A percentile compares a stretch with the other conserved stretches of the same genome.
Evolutionary conservation across 257 asterid species (phyloP).

Genomic region (Solanum neorickii): DNA sequence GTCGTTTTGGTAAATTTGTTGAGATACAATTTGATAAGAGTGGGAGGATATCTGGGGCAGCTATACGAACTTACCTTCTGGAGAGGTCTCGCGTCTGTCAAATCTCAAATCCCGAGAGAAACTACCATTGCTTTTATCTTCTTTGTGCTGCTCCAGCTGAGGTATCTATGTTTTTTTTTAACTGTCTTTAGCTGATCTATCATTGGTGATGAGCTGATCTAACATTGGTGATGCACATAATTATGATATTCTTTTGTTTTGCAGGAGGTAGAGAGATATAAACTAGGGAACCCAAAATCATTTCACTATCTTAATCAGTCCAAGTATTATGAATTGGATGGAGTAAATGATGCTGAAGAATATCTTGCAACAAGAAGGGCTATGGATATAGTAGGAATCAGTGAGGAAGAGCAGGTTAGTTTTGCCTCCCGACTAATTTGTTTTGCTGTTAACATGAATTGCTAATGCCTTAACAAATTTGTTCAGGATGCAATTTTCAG

Average conservation of each 20-base stretch:
- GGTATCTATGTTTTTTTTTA: conserved; percentile 23
- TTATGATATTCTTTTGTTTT: background rate
- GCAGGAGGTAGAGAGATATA: conserved; percentile 80
- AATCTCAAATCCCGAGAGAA: conserved; percentile 90
- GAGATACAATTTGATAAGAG: conserved; percentile 95
- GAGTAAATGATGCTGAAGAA: conserved; percentile 82
- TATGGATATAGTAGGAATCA: conserved; percentile 97
- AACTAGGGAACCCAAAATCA: conserved; percentile 61
- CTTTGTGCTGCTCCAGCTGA: conserved; percentile 96
- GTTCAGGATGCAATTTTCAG: conserved; percentile 87
- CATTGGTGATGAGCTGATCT: background rate
- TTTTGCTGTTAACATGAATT: conserved; percentile 3
- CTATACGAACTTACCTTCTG: conserved; percentile 89
- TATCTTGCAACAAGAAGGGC: conserved; percentile 96
- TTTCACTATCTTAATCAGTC: conserved; percentile 93
- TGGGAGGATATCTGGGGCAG: conserved; percentile 99
- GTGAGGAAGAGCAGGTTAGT: conserved; percentile 90
- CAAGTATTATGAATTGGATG: conserved; percentile 70
- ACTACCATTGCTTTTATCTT: conserved; percentile 97
- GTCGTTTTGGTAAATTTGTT: conserved; percentile 99
- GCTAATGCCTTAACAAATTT: conserved; percentile 5
- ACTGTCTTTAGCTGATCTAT: background rate
- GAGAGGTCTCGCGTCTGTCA: conserved; percentile 99
- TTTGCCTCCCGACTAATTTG: conserved; percentile 4
- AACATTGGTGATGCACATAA: background rate